Conservation (phyloP, 1,284 basidiomycete species). For the Phellopilus nigrolimitatus region DNA sequence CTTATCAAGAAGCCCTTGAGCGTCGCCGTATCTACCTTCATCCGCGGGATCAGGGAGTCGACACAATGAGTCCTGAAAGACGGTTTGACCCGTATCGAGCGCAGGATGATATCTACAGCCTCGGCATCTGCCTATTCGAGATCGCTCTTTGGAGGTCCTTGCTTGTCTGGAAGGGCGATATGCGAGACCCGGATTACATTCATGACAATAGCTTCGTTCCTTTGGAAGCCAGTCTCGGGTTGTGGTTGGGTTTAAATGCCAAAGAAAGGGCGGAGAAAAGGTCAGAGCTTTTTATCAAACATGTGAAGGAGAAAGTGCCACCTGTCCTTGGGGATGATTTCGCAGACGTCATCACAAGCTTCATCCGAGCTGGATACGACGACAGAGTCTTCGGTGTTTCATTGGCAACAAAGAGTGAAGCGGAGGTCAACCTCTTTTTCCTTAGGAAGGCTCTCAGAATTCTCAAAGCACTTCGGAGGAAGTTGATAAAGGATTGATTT, state of each 20-base stretch:
- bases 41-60: background rate
- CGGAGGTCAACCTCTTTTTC: too few species aligned
- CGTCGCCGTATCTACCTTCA: slow-evolving; percentile 5
- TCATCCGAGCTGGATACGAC: background rate
- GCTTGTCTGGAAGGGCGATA: background rate
- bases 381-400: too few species aligned
- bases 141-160: too few species aligned
- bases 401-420: too few species aligned
- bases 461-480: too few species aligned
- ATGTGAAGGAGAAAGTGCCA: background rate
- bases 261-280: background rate
- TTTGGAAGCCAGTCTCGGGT: background rate
- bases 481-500: too few species aligned
- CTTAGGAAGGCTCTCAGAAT: too few species aligned
- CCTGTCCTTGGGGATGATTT: background rate
- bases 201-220: background rate
- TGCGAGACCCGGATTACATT: background rate
- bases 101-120: slow-evolving; percentile 16
- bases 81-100: too few species aligned
- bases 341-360: slow-evolving; percentile 3
- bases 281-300: background rate
- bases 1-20: background rate
- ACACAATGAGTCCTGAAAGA: background rate
- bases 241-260: background rate
- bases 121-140: slow-evolving; percentile 17